A percentile compares a stretch with the other conserved stretches of the same genome.
These are phyloP conservation scores for Candida glaebosa DNA, from an alignment of 805 yeast genomes.

Conservation along the genomic window DNA sequence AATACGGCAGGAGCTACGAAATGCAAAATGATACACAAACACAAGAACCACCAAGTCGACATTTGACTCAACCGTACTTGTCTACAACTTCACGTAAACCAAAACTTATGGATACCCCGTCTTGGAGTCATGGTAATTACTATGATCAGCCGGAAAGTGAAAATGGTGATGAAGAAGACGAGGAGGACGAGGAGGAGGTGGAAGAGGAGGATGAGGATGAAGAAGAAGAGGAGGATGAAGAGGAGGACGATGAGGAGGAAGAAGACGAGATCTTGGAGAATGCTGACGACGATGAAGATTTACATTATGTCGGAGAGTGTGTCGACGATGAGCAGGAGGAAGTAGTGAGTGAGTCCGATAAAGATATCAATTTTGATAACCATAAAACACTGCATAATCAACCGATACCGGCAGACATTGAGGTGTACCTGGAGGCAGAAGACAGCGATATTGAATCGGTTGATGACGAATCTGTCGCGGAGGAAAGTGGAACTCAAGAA, in stretches of 20 bases:
- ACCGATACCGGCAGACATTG: slow-evolving; percentile 4
- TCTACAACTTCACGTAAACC: too few relatives aligned
- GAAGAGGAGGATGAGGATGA: slow-evolving; percentile 41
- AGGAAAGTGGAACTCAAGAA: not conserved
- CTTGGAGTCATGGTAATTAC: not conserved
- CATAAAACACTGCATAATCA: not conserved
- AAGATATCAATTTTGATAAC: not conserved
- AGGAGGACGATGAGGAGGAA: slow-evolving; percentile 17
- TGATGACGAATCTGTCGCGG: not conserved
- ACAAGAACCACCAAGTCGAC: too few relatives aligned
- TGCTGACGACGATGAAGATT: slow-evolving; percentile 4
- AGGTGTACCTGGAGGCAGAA: slow-evolving; percentile 4
- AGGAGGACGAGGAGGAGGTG: slow-evolving; percentile 2
- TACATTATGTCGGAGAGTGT: slow-evolving; percentile 6
- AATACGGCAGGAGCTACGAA: slow-evolving; percentile 2
- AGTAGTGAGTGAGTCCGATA: not conserved
- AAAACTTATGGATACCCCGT: not conserved
- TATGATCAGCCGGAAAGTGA: slow-evolving; percentile 6
- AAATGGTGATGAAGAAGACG: slow-evolving; percentile 6
- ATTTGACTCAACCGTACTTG: too few relatives aligned
- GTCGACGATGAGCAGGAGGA: not conserved
- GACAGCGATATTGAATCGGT: slow-evolving; percentile 4
- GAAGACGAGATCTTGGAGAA: slow-evolving; percentile 7
- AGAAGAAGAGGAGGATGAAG: slow-evolving; percentile 47
- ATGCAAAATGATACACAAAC: too few relatives aligned